Evolutionary conservation across 2,329 filamentous ascomycete genomes (phyloP), one percentile per base, ranked within the genome.

Genomic region (Nemania sp.): DNA sequence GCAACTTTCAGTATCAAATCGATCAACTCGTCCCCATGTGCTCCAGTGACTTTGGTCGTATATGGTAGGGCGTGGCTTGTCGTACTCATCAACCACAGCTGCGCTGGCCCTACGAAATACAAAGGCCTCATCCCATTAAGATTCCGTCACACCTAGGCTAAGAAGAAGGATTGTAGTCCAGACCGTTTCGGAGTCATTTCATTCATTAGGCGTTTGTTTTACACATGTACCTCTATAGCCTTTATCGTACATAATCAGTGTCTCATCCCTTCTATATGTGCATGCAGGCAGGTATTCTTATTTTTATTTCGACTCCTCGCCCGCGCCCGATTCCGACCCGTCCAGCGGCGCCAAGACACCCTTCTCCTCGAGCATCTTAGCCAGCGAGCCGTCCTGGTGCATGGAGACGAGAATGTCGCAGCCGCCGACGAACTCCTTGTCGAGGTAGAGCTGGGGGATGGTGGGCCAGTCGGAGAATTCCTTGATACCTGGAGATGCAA

Each of bases 391-490:
- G 77, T 93, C 97, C 82, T 98, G 93, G 83, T 98, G 95, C 96
- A 99, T 98, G 2, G 91, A 92, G 79, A 98, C 91, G 75, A 99
- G 81, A 72, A 99, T 99, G 81, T 99, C 96, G 79, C 94, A 98
- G n/a, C 96, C 96, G 63, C 96, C 96, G 54, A 99, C 86, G 79
- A 99, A 99, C 80, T 99, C 95, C 83, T 95, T 95, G 71, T 97
- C 89, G 59, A 99, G 86, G 82, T 98, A 99, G 20, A 99, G 87
- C 81, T 99, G 96, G 6, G 96, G 96, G 79, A 99, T 98, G 22
- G 96, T 99, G 15, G 96, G 96, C 96, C 96, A 99, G 79, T 98
- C 96, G 1, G 94, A 97, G 85, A 96, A 99, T 82, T 99, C 95
- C 84, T 99, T 99, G 84, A 99, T 97, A 60, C 96, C 95, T 94